Conservation (phyloP, 75 land plant genomes). For the Chamaecyparis obtusa region DNA sequence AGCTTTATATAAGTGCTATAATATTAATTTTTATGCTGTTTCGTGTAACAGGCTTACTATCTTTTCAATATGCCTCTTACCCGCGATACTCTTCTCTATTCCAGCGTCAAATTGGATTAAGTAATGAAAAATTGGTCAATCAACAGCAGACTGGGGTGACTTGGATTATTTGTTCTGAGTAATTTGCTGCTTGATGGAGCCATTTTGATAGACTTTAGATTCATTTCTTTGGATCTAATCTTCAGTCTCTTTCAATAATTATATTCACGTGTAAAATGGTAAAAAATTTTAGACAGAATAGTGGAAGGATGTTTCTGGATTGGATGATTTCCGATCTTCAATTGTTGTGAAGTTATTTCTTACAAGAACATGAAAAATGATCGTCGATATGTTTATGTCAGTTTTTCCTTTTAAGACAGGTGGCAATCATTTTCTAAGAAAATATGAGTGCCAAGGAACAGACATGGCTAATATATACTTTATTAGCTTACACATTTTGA, state of each 20-base stretch:
- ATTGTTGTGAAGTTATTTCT: neutral
- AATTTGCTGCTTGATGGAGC: neutral
- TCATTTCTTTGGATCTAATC: neutral
- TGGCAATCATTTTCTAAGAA: neutral
- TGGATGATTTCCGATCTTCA: neutral
- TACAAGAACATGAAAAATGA: neutral
- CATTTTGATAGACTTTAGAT: neutral
- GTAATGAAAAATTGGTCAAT: neutral
- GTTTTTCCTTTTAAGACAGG: neutral
- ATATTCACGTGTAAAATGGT: neutral
- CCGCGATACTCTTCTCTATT: conserved; percentile 71
- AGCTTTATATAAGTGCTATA: neutral
- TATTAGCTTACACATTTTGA: neutral
- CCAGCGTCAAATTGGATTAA: conserved; percentile 63
- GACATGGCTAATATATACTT: neutral
- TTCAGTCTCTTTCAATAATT: neutral
- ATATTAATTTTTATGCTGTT: neutral
- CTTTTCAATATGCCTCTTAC: conserved; percentile 67
- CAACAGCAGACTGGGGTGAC: neutral
- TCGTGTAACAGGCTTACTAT: conserved; percentile 34
- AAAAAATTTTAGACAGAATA: neutral
- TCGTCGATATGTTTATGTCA: neutral
- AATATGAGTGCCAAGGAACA: neutral
- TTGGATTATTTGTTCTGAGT: neutral
- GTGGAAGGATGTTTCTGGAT: neutral